Evolutionary conservation across 345 rosid species (phyloP).

Genomic region (Alliaria petiolata): DNA sequence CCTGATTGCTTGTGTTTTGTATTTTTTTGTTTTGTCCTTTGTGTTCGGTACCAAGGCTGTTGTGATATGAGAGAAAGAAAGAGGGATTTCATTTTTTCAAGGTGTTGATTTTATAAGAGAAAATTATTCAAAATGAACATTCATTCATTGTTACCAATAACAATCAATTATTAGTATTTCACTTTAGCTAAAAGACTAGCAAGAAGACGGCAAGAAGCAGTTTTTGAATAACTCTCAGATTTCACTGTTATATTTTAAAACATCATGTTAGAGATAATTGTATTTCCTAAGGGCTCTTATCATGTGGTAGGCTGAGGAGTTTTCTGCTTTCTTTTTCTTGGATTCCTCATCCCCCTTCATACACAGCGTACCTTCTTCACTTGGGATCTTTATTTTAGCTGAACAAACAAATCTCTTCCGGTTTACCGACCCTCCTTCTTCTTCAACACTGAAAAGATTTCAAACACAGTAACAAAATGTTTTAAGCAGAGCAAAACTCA

Average conservation of each 20-base stretch:
- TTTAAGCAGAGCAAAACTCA: background rate
- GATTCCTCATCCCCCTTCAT: slow-evolving; percentile 50
- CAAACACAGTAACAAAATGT: background rate
- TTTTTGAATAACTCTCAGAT: background rate
- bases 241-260: background rate
- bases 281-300: slow-evolving; percentile 39
- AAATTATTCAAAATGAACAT: background rate
- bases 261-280: slow-evolving; percentile 29
- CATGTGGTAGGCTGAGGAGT: slow-evolving; percentile 65
- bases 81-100: background rate
- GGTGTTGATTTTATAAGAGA: background rate
- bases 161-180: background rate
- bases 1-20: slow-evolving; percentile 22
- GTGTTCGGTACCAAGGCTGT: slow-evolving; percentile 16
- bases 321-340: slow-evolving; percentile 57
- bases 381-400: slow-evolving; percentile 45
- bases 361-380: slow-evolving; percentile 27
- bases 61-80: slow-evolving; percentile 22
- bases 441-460: slow-evolving; percentile 46
- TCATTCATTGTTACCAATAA: background rate
- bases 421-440: slow-evolving; percentile 48
- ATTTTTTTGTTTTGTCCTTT: slow-evolving; percentile 8
- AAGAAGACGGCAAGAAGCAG: background rate
- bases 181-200: too few species aligned
- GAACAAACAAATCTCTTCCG: slow-evolving; percentile 49